Evolutionary conservation across 768 basidiomycete genomes (phyloP).

Genomic region (Leccinum truebloodii): DNA sequence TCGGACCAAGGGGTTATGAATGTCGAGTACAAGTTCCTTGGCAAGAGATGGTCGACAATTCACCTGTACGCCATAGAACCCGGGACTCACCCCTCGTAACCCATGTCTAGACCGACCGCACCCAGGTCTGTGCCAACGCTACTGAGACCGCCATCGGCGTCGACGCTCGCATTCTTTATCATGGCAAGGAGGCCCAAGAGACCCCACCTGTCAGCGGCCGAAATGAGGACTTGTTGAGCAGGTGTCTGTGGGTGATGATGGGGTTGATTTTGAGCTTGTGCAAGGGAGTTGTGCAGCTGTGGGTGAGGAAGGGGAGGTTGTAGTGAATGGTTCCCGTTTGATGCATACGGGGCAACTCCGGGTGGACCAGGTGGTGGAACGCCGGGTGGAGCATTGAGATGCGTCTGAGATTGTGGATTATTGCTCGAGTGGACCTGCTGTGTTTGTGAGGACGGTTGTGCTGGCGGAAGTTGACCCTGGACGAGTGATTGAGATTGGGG

Average conservation of each 20-base stretch:
- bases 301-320: constrained; percentile 35
- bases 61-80: constrained; percentile 21
- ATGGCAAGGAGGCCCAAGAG: constrained; percentile 81
- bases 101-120: constrained; percentile 90
- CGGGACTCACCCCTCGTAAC: constrained; percentile 69
- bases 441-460: constrained; percentile 31
- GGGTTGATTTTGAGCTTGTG: constrained; percentile 33
- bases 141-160: constrained; percentile 78
- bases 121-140: constrained; percentile 90
- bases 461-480: constrained; percentile 24
- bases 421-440: constrained; percentile 37
- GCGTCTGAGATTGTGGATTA: constrained; percentile 37
- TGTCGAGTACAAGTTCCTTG: constrained; percentile 79
- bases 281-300: constrained; percentile 34
- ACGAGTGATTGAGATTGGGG: constrained; percentile 24
- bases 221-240: constrained; percentile 89
- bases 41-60: constrained; percentile 24
- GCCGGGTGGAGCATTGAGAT: constrained; percentile 55
- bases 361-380: constrained; percentile 44
- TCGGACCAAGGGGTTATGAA: constrained; percentile 98
- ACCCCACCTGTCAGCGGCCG: constrained; percentile 95
- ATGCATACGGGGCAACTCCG: constrained; percentile 34
- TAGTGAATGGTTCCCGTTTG: constrained; percentile 39
- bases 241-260: constrained; percentile 79
- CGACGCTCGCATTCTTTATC: constrained; percentile 76